Evolutionary conservation across 805 yeast genomes (phyloP).

Genomic region (Kazachstania viticola): DNA sequence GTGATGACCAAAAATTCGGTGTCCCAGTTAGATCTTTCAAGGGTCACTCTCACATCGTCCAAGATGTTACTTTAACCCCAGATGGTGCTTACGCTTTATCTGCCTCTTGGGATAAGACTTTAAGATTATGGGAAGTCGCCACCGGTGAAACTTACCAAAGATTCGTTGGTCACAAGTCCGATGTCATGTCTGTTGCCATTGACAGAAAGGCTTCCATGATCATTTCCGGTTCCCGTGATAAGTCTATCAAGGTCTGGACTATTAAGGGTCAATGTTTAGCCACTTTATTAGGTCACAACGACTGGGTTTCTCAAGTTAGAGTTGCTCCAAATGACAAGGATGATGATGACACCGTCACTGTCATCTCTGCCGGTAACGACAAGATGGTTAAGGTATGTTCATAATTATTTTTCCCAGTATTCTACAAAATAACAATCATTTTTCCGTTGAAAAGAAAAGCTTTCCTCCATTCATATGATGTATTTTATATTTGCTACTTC

Average conservation of each 20-base stretch:
- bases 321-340: conserved; percentile 61
- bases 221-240: conserved; percentile 98
- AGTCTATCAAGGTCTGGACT: conserved; percentile 99
- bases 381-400: conserved; percentile 95
- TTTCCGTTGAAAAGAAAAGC: conserved; percentile 1
- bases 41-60: conserved; percentile 99
- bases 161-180: conserved; percentile 96
- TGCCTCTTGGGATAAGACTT: conserved; percentile 98
- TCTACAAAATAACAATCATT: not conserved
- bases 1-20: conserved; percentile 96
- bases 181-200: conserved; percentile 93
- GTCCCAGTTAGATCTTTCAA: conserved; percentile 92
- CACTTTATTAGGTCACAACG: conserved; percentile 90
- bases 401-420: conserved; percentile 5
- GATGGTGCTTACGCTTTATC: conserved; percentile 97
- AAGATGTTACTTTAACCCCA: conserved; percentile 94
- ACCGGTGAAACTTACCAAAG: conserved; percentile 89
- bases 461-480: conserved; percentile 46
- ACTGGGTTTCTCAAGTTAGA: conserved; percentile 98
- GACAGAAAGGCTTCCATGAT: conserved; percentile 94
- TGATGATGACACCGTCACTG: conserved; percentile 49
- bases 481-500: conserved; percentile 97
- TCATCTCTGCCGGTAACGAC: conserved; percentile 98
- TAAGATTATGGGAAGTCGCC: conserved; percentile 95
- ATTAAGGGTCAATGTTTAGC: conserved; percentile 93